These are phyloP conservation scores for Colletotrichum sp. DNA, from an alignment of 2,329 filamentous ascomycete species.

Conservation along the genomic window DNA sequence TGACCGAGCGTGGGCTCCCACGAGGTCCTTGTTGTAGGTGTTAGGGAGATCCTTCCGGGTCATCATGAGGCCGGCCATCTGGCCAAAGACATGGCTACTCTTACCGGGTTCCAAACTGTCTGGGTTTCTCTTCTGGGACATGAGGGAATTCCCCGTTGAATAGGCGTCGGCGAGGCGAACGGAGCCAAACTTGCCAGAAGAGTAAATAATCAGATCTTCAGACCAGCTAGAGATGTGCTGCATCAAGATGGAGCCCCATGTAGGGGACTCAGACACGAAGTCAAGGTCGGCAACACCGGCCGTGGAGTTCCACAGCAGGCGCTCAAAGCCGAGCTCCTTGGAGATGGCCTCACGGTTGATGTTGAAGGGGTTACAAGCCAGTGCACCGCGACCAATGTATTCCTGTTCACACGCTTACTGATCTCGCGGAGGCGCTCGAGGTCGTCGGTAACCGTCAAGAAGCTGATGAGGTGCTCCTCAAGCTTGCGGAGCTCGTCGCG, in stretches of 20 bases:
- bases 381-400: constrained; percentile 74
- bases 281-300: constrained; percentile 78
- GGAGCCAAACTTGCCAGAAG: constrained; percentile 77
- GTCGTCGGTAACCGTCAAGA: constrained; percentile 75
- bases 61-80: constrained; percentile 81
- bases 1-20: constrained; percentile 86
- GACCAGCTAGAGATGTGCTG: constrained; percentile 80
- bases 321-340: constrained; percentile 80
- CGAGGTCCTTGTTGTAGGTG: constrained; percentile 89
- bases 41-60: constrained; percentile 74
- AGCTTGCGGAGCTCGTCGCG: constrained; percentile 75
- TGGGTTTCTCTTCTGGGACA: constrained; percentile 87
- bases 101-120: constrained; percentile 80
- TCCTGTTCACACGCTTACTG: constrained; percentile 74
- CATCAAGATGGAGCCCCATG: constrained; percentile 82
- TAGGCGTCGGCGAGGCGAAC: constrained; percentile 80
- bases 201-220: constrained; percentile 88
- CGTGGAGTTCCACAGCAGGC: constrained; percentile 78
- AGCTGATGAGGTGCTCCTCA: constrained; percentile 69
- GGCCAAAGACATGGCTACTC: constrained; percentile 76
- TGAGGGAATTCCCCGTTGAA: constrained; percentile 75
- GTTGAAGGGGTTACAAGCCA: constrained; percentile 82
- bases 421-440: constrained; percentile 79
- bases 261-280: constrained; percentile 81
- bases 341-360: constrained; percentile 83